These are phyloP conservation scores for Venturia pyrina DNA, from an alignment of 2,329 filamentous ascomycete species.

Conservation along the genomic window DNA sequence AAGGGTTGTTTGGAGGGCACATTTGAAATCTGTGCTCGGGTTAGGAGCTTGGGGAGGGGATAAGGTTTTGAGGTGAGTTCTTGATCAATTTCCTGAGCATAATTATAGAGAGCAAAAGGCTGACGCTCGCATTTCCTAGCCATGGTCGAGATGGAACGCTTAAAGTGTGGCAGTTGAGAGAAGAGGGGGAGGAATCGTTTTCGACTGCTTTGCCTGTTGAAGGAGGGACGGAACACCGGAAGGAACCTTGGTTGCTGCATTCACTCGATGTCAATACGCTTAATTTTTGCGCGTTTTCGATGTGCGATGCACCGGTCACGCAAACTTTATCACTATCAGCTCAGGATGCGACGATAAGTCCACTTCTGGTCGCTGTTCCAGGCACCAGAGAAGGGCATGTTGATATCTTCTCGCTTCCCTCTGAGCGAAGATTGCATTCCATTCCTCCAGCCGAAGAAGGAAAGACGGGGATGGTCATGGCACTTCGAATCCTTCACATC, in stretches of 20 bases:
- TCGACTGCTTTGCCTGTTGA: conserved; percentile 66
- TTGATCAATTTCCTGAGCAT: not conserved
- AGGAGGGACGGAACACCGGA: conserved; percentile 33
- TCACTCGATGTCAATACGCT: conserved; percentile 80
- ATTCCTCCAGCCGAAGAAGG: conserved; percentile 35
- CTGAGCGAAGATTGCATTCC: conserved; percentile 56
- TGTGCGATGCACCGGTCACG: conserved; percentile 30
- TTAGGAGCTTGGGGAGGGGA: conserved; percentile 61
- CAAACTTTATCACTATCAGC: not conserved
- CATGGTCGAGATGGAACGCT: conserved; percentile 86
- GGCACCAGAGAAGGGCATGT: conserved; percentile 44
- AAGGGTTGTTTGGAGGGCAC: conserved; percentile 76
- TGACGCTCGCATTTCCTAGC: conserved; percentile 35
- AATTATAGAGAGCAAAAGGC: conserved; percentile 6
- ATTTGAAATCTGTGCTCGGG: conserved; percentile 66
- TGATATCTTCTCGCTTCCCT: conserved; percentile 76
- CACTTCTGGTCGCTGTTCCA: conserved; percentile 66
- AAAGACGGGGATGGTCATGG: conserved; percentile 78
- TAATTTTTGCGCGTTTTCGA: conserved; percentile 85
- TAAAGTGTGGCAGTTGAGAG: conserved; percentile 67
- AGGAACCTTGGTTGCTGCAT: conserved; percentile 76
- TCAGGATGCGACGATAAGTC: conserved; percentile 15
- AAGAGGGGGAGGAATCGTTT: conserved; percentile 51
- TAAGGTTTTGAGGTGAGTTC: conserved; percentile 70
- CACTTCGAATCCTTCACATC: conserved; percentile 47